Base-by-base conservation (phyloP, 164 flowering plant species). In the Cinnamomum micranthum region DNA sequence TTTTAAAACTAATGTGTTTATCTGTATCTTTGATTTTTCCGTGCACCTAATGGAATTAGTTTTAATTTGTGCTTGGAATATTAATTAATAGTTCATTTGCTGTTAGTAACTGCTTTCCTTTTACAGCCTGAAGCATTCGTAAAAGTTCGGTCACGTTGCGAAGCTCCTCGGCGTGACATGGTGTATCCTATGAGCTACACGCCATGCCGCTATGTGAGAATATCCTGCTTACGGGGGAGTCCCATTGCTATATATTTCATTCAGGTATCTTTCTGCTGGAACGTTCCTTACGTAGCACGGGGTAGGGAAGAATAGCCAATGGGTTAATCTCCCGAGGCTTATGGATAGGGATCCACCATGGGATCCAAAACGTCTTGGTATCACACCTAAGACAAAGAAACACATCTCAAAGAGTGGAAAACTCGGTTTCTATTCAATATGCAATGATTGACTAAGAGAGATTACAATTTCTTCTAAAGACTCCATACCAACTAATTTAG, bases 151-250 rank as follows among this genome's bases (percentile, higher is more conserved):
- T 89, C 97, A 50, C 89, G 98, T 9, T 94, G 97, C 82, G 98
- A 94, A 86, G 97, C 98, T 9, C 98, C 98, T 80, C 89, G 97
- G 23, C 94, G 98, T 65, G 98, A 94, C 80, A 88, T 92, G 96
- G 77, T 87, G 75, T 94, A 94, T 71, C 95, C 94, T 68, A 85
- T 87, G 90, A 90, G 86, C 78, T 94, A 94, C 82, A 87, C 94
- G 50, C 96, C 98, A 51, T 92, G 98, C 79, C 93, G 94, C 70
- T 94, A 87, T 80, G 96, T 94, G 19, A 82, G 96, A 69, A 86
- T 94, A 82, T 91, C 98, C 78, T 94, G 98, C 82, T 85, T 94
- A 84, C 88, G 97, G 15, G 98, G 98, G 70, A 94, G 87, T 81
- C 98, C 98, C 50, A 94, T 94, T 63, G 94, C 97, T 50, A 80